These are phyloP conservation scores for Fusarium succisae DNA, from an alignment of 2,329 filamentous ascomycete species.

Conservation along the genomic window DNA sequence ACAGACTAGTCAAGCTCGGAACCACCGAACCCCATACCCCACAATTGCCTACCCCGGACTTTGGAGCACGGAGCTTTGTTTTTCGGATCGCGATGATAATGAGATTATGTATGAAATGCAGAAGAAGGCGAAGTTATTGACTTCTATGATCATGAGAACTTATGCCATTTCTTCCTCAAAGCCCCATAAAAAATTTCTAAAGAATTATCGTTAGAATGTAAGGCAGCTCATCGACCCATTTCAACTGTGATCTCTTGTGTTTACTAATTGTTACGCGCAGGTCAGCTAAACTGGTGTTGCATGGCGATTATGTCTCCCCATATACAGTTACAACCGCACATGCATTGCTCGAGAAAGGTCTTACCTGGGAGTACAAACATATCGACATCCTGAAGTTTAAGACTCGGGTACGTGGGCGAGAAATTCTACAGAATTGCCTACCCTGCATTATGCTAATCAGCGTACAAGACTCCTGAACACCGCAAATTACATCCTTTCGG, in stretches of 20 bases:
- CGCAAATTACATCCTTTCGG: background rate
- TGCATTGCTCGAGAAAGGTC: background rate
- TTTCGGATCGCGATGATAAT: background rate
- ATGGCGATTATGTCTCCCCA: background rate
- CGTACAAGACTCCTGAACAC: background rate
- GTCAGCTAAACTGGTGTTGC: no score
- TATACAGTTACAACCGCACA: background rate
- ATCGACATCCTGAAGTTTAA: background rate
- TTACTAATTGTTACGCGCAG: no score
- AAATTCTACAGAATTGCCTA: fast-evolving
- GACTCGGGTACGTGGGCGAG: background rate
- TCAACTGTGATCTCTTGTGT: no score
- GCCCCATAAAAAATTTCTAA: no score
- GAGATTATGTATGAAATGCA: no score
- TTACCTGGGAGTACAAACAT: background rate
- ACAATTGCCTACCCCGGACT: background rate
- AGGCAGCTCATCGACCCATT: no score
- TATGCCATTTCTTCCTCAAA: no score
- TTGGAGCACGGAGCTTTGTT: background rate
- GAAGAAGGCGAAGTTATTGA: no score
- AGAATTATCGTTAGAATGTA: no score
- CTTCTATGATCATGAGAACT: no score
- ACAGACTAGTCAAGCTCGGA: background rate
- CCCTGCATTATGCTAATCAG: fast-evolving
- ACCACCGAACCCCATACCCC: background rate